Conservation (phyloP, 345 rosid genomes). For the Arabidopsis arenosa region DNA sequence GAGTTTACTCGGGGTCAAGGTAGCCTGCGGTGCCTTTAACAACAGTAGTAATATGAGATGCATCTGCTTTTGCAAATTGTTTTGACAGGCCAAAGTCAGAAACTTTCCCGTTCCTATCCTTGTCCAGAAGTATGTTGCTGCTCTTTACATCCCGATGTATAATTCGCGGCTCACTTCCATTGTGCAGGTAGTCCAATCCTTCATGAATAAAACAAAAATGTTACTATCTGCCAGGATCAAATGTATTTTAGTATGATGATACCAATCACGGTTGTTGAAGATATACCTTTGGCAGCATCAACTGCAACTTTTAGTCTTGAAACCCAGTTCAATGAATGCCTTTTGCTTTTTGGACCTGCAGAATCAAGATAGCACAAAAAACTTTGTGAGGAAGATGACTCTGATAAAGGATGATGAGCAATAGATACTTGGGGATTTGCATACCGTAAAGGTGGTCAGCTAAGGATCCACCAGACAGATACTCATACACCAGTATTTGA, state of each 20-base stretch:
- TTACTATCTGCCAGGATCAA: slow-evolving; percentile 20
- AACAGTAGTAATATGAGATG: slow-evolving; percentile 85
- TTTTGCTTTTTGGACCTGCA: slow-evolving; percentile 64
- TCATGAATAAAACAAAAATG: slow-evolving; percentile 12
- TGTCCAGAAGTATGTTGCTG: slow-evolving; percentile 81
- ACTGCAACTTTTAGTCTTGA: slow-evolving; percentile 88
- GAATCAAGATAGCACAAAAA: slow-evolving; percentile 8
- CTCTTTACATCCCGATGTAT: slow-evolving; percentile 92
- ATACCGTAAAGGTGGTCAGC: slow-evolving; percentile 86
- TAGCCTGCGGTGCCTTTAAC: slow-evolving; percentile 97
- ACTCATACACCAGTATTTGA: slow-evolving; percentile 90
- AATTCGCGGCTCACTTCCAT: slow-evolving; percentile 82
- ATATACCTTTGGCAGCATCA: slow-evolving; percentile 90
- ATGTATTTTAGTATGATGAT: slow-evolving; percentile 4
- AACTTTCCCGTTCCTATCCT: slow-evolving; percentile 75
- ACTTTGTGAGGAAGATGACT: slow-evolving; percentile 5
- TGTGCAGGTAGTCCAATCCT: slow-evolving; percentile 95
- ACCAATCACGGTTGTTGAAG: slow-evolving; percentile 27
- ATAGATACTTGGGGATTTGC: slow-evolving; percentile 32
- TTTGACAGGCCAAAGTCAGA: slow-evolving; percentile 44
- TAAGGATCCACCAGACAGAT: slow-evolving; percentile 83
- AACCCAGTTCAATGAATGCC: slow-evolving; percentile 77
- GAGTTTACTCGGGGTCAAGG: slow-evolving; percentile 88
- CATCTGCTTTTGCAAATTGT: slow-evolving; percentile 58
- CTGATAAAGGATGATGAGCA: slow-evolving; percentile 17